Conservation (phyloP, 176 grass and related monocot genomes). For the Paspalum notatum region DNA sequence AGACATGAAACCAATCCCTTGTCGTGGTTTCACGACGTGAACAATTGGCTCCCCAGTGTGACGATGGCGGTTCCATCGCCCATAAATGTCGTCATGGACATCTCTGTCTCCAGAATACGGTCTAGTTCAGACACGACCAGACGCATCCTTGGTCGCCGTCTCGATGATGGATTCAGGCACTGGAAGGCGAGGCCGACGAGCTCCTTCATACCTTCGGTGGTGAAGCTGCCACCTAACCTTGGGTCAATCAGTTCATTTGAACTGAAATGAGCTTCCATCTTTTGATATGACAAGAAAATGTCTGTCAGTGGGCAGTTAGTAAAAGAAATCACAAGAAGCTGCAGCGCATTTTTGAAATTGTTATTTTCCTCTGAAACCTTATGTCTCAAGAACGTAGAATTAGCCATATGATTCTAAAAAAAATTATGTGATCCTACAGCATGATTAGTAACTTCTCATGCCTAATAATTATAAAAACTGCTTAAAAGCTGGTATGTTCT, state of each 20-base stretch:
- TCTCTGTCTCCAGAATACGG: slow-evolving; percentile 84
- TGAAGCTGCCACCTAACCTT: slow-evolving; percentile 80
- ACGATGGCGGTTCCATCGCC: slow-evolving; percentile 90
- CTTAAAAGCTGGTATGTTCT: slow-evolving; percentile 14
- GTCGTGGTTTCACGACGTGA: slow-evolving; percentile 55
- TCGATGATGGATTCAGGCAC: slow-evolving; percentile 73
- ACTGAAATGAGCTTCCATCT: slow-evolving; percentile 76
- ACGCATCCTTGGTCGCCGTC: slow-evolving; percentile 75
- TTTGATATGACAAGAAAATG: slow-evolving; percentile 41
- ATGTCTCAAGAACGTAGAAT: slow-evolving; percentile 8
- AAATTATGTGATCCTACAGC: slow-evolving; percentile 3
- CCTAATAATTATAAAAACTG: slow-evolving; percentile 20
- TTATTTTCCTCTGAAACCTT: slow-evolving; percentile 23
- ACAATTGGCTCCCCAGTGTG: slow-evolving; percentile 93
- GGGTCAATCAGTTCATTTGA: slow-evolving; percentile 75
- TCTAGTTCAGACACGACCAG: slow-evolving; percentile 66
- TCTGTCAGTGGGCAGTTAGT: slow-evolving; percentile 27
- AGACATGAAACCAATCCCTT: slow-evolving; percentile 56
- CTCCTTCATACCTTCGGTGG: slow-evolving; percentile 87
- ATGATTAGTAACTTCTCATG: not conserved
- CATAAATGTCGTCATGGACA: slow-evolving; percentile 90
- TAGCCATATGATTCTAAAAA: slow-evolving; percentile 19
- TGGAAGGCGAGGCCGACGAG: slow-evolving; percentile 67
- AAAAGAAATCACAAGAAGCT: slow-evolving; percentile 31
- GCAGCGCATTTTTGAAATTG: not conserved